These are phyloP conservation scores for Phyllachora maydis DNA, from an alignment of 2,329 filamentous ascomycete species.

Conservation along the genomic window DNA sequence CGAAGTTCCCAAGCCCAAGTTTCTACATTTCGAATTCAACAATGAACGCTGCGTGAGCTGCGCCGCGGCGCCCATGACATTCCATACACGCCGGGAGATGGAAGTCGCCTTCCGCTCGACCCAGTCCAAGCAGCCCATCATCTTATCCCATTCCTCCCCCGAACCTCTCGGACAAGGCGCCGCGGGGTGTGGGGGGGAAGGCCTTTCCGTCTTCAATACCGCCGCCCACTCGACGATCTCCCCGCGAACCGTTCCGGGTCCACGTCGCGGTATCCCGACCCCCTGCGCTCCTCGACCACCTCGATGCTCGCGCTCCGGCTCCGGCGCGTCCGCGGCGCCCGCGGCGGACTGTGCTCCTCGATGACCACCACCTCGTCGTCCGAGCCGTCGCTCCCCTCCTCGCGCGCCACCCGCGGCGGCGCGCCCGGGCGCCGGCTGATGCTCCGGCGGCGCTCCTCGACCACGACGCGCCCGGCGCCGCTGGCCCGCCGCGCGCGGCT, in stretches of 20 bases:
- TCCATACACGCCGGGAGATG: too few relatives aligned
- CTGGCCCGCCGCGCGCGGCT: constrained; percentile 1
- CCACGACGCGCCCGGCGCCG: constrained; percentile 8
- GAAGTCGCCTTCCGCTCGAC: too few relatives aligned
- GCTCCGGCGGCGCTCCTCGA: constrained; percentile 8
- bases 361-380: constrained; percentile 14
- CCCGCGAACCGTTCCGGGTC: constrained; percentile 12
- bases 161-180: too few relatives aligned
- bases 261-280: constrained; percentile 10
- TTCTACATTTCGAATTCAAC: too few relatives aligned
- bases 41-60: too few relatives aligned
- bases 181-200: too few relatives aligned
- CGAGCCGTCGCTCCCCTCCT: constrained; percentile 4
- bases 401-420: constrained; percentile 5
- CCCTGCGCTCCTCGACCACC: constrained; percentile 9
- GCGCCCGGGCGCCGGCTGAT: constrained; percentile 4
- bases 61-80: too few relatives aligned
- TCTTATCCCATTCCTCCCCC: too few relatives aligned
- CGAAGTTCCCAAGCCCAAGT: too few relatives aligned
- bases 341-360: constrained; percentile 11
- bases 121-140: too few relatives aligned
- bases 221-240: too few relatives aligned
- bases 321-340: constrained; percentile 6
- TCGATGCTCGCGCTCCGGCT: constrained; percentile 6
- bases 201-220: too few relatives aligned